These are phyloP conservation scores for Pseudomicrostroma phylloplanum DNA, from an alignment of 1,284 basidiomycete species.

Conservation along the genomic window DNA sequence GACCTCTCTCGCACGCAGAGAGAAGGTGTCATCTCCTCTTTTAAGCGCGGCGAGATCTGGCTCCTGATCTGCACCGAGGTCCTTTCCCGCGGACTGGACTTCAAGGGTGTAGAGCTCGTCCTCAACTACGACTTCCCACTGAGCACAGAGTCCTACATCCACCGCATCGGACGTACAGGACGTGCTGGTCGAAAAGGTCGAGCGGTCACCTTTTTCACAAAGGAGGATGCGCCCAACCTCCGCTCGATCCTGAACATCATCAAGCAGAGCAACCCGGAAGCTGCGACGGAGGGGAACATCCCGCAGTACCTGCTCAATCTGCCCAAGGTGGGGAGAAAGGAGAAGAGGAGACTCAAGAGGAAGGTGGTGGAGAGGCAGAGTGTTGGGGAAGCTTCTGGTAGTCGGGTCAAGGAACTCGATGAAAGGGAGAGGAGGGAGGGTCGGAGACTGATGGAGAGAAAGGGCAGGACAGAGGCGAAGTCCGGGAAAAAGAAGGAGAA, in stretches of 20 bases:
- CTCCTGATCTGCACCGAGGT: slow-evolving; percentile 48
- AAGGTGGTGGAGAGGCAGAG: slow-evolving; percentile 61
- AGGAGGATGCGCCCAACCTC: slow-evolving; percentile 55
- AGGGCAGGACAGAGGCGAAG: background rate
- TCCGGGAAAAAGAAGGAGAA: background rate
- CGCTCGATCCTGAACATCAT: slow-evolving; percentile 87
- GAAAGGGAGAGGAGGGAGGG: slow-evolving; percentile 4
- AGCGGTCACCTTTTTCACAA: slow-evolving; percentile 91
- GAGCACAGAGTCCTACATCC: slow-evolving; percentile 80
- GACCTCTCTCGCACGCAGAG: slow-evolving; percentile 79
- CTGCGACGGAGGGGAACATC: slow-evolving; percentile 60
- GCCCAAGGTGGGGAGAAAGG: slow-evolving; percentile 80
- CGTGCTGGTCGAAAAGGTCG: slow-evolving; percentile 83
- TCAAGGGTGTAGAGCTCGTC: slow-evolving; percentile 86
- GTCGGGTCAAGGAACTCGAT: slow-evolving; percentile 7
- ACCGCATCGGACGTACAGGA: slow-evolving; percentile 92
- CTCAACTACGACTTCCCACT: slow-evolving; percentile 67
- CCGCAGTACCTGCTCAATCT: slow-evolving; percentile 46
- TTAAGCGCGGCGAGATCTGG: slow-evolving; percentile 62
- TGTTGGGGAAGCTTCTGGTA: slow-evolving; percentile 36
- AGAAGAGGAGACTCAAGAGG: slow-evolving; percentile 75
- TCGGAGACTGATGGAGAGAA: background rate
- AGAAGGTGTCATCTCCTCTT: slow-evolving; percentile 64
- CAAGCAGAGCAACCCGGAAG: slow-evolving; percentile 47
- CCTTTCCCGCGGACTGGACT: slow-evolving; percentile 88